Conservation (phyloP, 345 rosid species). For the Salix suchowensis region DNA sequence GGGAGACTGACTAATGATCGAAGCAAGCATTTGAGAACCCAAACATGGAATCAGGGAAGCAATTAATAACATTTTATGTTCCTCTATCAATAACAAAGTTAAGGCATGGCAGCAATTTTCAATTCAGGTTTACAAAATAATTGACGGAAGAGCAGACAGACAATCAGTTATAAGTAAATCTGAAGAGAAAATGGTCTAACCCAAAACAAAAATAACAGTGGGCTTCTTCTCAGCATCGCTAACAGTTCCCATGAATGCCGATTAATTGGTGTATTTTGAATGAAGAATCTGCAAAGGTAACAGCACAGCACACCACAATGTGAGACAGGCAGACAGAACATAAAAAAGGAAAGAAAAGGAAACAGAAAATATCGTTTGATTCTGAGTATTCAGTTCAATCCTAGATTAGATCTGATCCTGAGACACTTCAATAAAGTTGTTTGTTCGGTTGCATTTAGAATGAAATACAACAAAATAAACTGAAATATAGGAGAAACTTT, state of each 20-base stretch:
- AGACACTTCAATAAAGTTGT: background rate
- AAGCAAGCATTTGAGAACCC: background rate
- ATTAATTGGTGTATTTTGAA: background rate
- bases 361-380: background rate
- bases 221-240: slow-evolving; percentile 58
- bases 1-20: background rate
- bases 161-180: background rate
- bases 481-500: too few relatives aligned
- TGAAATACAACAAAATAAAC: too few relatives aligned
- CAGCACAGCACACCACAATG: background rate
- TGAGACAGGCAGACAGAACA: background rate
- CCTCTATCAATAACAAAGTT: background rate
- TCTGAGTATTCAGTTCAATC: background rate
- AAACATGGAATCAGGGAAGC: background rate
- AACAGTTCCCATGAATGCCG: slow-evolving; percentile 45
- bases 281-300: background rate
- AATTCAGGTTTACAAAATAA: background rate
- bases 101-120: background rate
- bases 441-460: too few relatives aligned
- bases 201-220: slow-evolving; percentile 79
- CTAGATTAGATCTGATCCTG: background rate
- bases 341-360: background rate
- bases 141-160: background rate
- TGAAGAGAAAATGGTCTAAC: slow-evolving; percentile 31
- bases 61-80: background rate